A percentile compares a stretch with the other conserved stretches of the same genome.
These are phyloP conservation scores for Wickerhamiella sergipiensis DNA, from an alignment of 805 yeast genomes.

Conservation along the genomic window DNA sequence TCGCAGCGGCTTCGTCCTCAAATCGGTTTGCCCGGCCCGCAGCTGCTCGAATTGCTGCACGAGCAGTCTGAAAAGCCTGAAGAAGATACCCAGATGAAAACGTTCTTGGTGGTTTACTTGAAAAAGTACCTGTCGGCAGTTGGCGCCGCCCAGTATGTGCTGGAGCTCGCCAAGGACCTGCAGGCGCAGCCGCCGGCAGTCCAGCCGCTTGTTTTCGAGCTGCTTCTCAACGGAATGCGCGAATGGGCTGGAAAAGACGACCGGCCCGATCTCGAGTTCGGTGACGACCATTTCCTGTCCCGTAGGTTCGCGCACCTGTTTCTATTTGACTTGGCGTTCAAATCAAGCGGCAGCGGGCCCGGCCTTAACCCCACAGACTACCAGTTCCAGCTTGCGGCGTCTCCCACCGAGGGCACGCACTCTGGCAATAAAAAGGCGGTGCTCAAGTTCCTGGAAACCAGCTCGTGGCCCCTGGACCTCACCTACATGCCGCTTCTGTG, in stretches of 20 bases:
- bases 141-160: neutral
- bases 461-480: slow-evolving; percentile 19
- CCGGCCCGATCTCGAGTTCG: neutral
- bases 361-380: slow-evolving; percentile 49
- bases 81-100: neutral
- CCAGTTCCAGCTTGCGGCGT: slow-evolving; percentile 43
- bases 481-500: slow-evolving; percentile 40
- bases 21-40: slow-evolving; percentile 40
- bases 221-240: slow-evolving; percentile 7
- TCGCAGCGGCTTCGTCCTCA: slow-evolving; percentile 24
- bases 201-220: slow-evolving; percentile 8
- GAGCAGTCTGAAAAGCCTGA: neutral
- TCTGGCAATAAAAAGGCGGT: slow-evolving; percentile 29
- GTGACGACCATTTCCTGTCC: slow-evolving; percentile 1
- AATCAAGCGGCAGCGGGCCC: slow-evolving; percentile 31
- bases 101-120: neutral
- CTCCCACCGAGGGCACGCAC: slow-evolving; percentile 31
- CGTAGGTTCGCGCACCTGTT: slow-evolving; percentile 42
- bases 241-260: neutral
- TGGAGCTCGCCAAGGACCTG: neutral
- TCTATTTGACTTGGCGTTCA: slow-evolving; percentile 34
- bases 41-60: slow-evolving; percentile 31
- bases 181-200: slow-evolving; percentile 2
- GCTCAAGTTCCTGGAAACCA: slow-evolving; percentile 25
- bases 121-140: neutral